Evolutionary conservation across 345 rosid species (phyloP), one percentile per base, ranked within the genome.

Genomic region (Eucalyptus paniculata): DNA sequence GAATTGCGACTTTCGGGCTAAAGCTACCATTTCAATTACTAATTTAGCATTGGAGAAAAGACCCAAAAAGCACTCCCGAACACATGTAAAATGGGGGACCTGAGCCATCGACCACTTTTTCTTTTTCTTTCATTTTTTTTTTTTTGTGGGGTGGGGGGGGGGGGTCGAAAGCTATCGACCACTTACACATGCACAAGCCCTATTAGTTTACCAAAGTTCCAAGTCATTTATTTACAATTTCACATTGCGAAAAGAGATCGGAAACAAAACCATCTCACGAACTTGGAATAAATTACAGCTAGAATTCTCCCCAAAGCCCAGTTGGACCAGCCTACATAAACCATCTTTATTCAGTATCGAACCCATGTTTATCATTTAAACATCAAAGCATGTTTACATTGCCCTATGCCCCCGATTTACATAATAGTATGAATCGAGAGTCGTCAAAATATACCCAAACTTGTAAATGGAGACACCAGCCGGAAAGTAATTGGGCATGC

Each of bases 61-160:
- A 77, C 83, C 47, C 47, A 40, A 6, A 21, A 40, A 44, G 85
- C 85, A 37, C 85, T 40, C 16, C 85, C 47, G 30, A 40, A 23
- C 77, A 15, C 32, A 77, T 62, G 32, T 62, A 62, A 62, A 28
- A 62, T 5, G 69, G 32, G n/a, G 45, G 3, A 37, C 47, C 83
- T 77, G 45, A 77, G 47, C 83, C 28, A 21, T 40, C 47, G 47
- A 40, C 28, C 47, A 21, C 83, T 37, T 37, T 53, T 53, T 21
- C 26, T 53, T 53, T 53, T 21, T 19, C 24, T 53, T 53, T 50
- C 21, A 6, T 16, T 50, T n/a, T 50, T 50, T 51, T 50, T 1
- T 51, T 3, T 7, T 7, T 51, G 0, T 51, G 3, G 21, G 4
- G 1, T 3, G 54, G 1, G 18, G 21, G 7, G 8, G 3, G 7